These are phyloP conservation scores for Endocarpon pusillum DNA, from an alignment of 495 filamentous ascomycete genomes.

Conservation along the genomic window DNA sequence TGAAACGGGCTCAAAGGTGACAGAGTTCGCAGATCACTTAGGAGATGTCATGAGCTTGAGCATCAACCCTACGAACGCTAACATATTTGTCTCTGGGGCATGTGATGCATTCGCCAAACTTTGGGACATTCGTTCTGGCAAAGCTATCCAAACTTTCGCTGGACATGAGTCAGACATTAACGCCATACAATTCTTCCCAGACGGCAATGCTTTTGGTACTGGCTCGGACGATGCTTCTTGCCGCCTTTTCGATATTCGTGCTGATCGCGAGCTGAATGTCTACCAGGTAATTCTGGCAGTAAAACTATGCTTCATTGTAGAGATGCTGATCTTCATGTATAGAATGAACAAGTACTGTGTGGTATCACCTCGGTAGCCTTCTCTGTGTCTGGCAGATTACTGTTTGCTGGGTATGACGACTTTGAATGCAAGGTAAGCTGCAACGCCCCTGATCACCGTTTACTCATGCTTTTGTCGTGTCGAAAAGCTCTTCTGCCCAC, in stretches of 20 bases:
- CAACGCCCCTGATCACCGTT: not conserved
- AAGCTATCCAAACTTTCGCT: constrained; percentile 95
- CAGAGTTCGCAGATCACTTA: constrained; percentile 95
- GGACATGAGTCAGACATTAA: constrained; percentile 99
- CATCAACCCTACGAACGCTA: constrained; percentile 98
- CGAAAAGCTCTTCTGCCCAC: not conserved
- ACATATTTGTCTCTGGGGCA: constrained; percentile 87
- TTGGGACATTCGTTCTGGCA: constrained; percentile 97
- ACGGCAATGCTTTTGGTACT: constrained; percentile 95
- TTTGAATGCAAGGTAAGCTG: constrained; percentile 93
- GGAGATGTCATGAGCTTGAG: constrained; percentile 99
- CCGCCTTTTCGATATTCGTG: constrained; percentile 92
- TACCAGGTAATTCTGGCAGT: constrained; percentile 57
- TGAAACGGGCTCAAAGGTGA: constrained; percentile 90
- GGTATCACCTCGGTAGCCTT: constrained; percentile 98
- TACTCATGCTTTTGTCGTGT: not conserved
- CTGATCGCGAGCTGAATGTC: constrained; percentile 87
- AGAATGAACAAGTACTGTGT: constrained; percentile 95
- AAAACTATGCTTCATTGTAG: not conserved
- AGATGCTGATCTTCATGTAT: constrained; percentile 5
- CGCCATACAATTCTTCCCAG: constrained; percentile 97
- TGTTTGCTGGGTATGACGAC: constrained; percentile 97
- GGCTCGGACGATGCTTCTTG: constrained; percentile 97
- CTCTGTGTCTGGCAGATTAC: constrained; percentile 85
- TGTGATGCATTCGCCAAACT: constrained; percentile 97